phyloP scores from a whole-genome alignment of 257 asterid species.

The Nicotiana obtusifolia region DNA sequence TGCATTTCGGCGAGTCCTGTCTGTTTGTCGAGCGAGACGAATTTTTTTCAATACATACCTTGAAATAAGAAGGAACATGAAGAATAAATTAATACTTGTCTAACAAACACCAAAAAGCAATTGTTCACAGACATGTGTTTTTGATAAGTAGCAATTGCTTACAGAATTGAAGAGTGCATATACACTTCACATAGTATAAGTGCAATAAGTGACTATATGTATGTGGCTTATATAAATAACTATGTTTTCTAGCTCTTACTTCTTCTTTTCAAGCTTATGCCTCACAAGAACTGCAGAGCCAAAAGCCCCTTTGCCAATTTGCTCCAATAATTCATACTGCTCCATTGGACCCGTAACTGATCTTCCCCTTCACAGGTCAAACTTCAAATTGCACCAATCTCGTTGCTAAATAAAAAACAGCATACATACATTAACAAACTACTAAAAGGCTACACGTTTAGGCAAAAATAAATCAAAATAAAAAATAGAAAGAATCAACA shows the following conservation, averaged over 20 bases:
- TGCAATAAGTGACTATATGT: neutral
- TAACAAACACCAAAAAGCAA: slow-evolving; percentile 4
- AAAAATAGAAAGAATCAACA: neutral
- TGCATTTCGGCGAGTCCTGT: slow-evolving; percentile 89
- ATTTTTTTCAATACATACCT: slow-evolving; percentile 91
- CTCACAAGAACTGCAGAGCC: slow-evolving; percentile 88
- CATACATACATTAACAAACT: neutral
- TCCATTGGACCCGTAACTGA: slow-evolving; percentile 38
- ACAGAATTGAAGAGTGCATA: neutral
- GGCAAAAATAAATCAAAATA: neutral
- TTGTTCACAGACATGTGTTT: neutral
- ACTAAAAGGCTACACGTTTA: neutral
- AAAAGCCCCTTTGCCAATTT: slow-evolving; percentile 92
- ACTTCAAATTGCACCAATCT: neutral
- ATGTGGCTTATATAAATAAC: neutral
- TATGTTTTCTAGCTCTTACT: slow-evolving; percentile 36
- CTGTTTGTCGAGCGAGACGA: slow-evolving; percentile 94
- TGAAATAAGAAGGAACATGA: slow-evolving; percentile 11
- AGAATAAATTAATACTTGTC: slow-evolving; percentile 12
- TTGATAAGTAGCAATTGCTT: neutral
- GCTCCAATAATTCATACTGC: slow-evolving; percentile 79
- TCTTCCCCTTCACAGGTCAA: slow-evolving; percentile 2
- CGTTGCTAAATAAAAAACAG: neutral
- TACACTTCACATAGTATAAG: neutral
- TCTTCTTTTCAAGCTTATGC: slow-evolving; percentile 80